A percentile compares a stretch with the other conserved stretches of the same genome.
These are phyloP conservation scores for Closterium sp. DNA, from an alignment of 139 green algal genomes.

Conservation along the genomic window DNA sequence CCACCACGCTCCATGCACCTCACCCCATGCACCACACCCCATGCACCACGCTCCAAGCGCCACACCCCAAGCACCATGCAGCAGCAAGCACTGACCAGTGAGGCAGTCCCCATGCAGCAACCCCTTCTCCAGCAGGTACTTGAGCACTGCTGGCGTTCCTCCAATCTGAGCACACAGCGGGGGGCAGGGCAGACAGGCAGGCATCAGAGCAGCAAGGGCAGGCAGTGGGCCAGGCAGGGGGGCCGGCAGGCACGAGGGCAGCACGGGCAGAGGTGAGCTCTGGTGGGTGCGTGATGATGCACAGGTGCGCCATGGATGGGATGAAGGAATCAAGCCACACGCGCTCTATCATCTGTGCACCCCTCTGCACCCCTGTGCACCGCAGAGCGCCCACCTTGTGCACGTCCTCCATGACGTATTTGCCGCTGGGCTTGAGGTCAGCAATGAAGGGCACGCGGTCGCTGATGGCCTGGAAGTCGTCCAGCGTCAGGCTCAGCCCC, in stretches of 20 bases:
- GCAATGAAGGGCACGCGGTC: conserved; percentile 91
- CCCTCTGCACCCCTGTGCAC: not conserved
- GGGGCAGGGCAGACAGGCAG: no score
- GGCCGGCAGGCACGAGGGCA: not conserved
- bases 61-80: no score
- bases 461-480: conserved; percentile 92
- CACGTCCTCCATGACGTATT: conserved; percentile 98
- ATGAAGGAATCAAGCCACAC: no score
- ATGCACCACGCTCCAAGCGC: no score
- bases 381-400: conserved; percentile 76
- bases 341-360: not conserved
- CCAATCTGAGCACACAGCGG: conserved; percentile 60
- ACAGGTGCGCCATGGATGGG: not conserved
- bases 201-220: not conserved
- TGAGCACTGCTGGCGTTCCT: conserved; percentile 91
- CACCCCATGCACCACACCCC: not conserved
- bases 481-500: conserved; percentile 80
- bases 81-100: conserved; percentile 32
- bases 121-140: conserved; percentile 88
- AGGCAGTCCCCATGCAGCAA: conserved; percentile 84
- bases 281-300: not conserved
- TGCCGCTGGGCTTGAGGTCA: conserved; percentile 92
- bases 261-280: not conserved
- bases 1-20: not conserved
- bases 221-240: no score